A percentile compares a stretch with the other conserved stretches of the same genome.
Conservation (phyloP, 1,139 yeast species). For the Yamadazyma aaseri region DNA sequence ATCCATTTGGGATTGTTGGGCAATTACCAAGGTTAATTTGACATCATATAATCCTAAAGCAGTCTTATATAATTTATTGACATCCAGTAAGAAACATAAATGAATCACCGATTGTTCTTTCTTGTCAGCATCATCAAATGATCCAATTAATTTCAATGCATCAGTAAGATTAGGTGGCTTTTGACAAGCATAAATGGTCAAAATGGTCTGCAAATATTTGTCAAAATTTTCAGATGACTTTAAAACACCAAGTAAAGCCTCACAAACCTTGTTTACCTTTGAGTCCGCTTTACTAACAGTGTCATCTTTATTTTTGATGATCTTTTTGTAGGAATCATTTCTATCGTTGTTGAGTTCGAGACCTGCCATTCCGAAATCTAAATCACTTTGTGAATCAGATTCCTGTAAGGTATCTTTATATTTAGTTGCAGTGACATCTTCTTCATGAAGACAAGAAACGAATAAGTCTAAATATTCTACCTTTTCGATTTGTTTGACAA, state of each 20-base stretch:
- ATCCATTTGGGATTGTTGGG: conserved; percentile 96
- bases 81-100: conserved; percentile 88
- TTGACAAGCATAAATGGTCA: conserved; percentile 92
- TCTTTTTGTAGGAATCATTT: conserved; percentile 15
- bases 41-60: conserved; percentile 85
- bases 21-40: conserved; percentile 74
- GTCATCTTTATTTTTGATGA: conserved; percentile 33
- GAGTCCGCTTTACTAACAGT: conserved; percentile 37
- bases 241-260: conserved; percentile 60
- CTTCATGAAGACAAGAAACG: conserved; percentile 81
- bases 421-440: conserved; percentile 80
- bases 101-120: conserved; percentile 72
- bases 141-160: conserved; percentile 65
- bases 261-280: conserved; percentile 78
- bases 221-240: conserved; percentile 50
- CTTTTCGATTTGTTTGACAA: conserved; percentile 67
- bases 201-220: conserved; percentile 69
- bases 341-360: conserved; percentile 8
- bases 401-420: conserved; percentile 67
- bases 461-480: conserved; percentile 84
- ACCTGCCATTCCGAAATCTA: conserved; percentile 10
- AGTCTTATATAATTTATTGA: conserved; percentile 72
- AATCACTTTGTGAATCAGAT: conserved; percentile 11
- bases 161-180: conserved; percentile 79
- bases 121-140: conserved; percentile 44